Percentiles rank a stretch among this genome's conserved stretches.
Evolutionary conservation across 768 basidiomycete genomes (phyloP).

Genomic region (Russula vinacea): DNA sequence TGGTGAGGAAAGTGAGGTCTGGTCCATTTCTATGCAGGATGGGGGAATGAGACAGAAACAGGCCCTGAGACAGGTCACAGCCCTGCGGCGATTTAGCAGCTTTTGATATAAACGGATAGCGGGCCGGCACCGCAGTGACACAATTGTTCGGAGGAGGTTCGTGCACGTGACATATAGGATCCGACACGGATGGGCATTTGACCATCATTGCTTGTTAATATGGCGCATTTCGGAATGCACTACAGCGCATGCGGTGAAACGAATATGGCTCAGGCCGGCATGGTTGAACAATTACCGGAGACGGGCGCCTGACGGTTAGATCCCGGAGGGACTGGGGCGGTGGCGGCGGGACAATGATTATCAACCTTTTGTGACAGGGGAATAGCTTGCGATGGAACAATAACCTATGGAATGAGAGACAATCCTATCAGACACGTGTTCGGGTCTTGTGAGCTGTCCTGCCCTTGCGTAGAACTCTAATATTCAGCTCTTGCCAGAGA

Average conservation of each 20-base stretch:
- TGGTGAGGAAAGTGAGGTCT: not conserved
- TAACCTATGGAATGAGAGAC: slow-evolving; percentile 11
- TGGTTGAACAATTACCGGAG: slow-evolving; percentile 16
- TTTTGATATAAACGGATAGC: slow-evolving; percentile 1
- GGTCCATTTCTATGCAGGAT: slow-evolving; percentile 13
- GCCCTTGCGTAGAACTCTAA: slow-evolving; percentile 6
- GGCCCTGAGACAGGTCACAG: not conserved
- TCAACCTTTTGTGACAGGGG: not conserved
- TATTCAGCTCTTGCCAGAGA: slow-evolving; percentile 6
- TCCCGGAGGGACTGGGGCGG: not conserved
- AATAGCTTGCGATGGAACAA: slow-evolving; percentile 12
- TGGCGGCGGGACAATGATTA: slow-evolving; percentile 1
- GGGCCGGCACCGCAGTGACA: slow-evolving; percentile 17
- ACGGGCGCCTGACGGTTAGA: slow-evolving; percentile 4
- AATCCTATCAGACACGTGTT: slow-evolving; percentile 13
- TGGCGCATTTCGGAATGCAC: not conserved
- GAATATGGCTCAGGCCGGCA: not conserved
- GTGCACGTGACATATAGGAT: slow-evolving; percentile 15
- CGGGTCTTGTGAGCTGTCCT: not conserved
- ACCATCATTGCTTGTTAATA: slow-evolving; percentile 3
- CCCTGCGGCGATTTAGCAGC: not conserved
- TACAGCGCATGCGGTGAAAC: not conserved
- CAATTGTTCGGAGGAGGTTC: slow-evolving; percentile 21
- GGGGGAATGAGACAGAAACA: slow-evolving; percentile 3
- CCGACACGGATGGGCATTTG: slow-evolving; percentile 25